Conservation (phyloP, 1,139 yeast species). For the Candida mesenterica region DNA sequence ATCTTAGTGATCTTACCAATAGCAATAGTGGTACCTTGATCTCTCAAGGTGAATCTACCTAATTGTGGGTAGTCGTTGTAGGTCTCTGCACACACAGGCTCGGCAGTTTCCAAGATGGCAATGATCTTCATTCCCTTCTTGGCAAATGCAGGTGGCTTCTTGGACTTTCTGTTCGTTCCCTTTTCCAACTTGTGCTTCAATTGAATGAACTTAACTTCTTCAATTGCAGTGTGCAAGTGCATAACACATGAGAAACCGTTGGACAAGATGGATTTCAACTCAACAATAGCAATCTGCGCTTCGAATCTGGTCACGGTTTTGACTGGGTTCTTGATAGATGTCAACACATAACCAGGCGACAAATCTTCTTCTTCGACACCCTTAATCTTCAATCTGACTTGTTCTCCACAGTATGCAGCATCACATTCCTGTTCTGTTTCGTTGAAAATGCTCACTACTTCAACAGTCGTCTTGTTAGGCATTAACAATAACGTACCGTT, state of each 20-base stretch:
- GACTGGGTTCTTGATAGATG: conserved; percentile 84
- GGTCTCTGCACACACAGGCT: conserved; percentile 91
- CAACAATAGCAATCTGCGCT: conserved; percentile 97
- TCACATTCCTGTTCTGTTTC: conserved; percentile 96
- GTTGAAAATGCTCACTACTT: conserved; percentile 81
- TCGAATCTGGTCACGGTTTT: conserved; percentile 87
- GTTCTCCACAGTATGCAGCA: conserved; percentile 93
- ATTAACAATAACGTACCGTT: conserved; percentile 73
- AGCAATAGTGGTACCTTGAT: conserved; percentile 96
- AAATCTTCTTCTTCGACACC: conserved; percentile 98
- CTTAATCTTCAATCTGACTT: conserved; percentile 86
- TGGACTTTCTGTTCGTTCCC: conserved; percentile 94
- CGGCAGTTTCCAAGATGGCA: conserved; percentile 81
- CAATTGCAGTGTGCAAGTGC: conserved; percentile 98
- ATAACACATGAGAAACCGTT: conserved; percentile 97
- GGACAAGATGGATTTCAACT: conserved; percentile 87
- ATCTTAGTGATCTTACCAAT: conserved; percentile 92
- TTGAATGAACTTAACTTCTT: conserved; percentile 81
- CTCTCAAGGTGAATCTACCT: conserved; percentile 97
- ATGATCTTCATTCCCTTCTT: conserved; percentile 98
- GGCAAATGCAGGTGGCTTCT: conserved; percentile 97
- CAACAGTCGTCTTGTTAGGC: conserved; percentile 87
- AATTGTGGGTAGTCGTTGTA: conserved; percentile 90
- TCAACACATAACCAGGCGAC: conserved; percentile 84
- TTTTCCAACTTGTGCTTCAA: conserved; percentile 91